Base-by-base conservation (phyloP, 768 basidiomycete species). In the Omphalotus guepiniiformis region DNA sequence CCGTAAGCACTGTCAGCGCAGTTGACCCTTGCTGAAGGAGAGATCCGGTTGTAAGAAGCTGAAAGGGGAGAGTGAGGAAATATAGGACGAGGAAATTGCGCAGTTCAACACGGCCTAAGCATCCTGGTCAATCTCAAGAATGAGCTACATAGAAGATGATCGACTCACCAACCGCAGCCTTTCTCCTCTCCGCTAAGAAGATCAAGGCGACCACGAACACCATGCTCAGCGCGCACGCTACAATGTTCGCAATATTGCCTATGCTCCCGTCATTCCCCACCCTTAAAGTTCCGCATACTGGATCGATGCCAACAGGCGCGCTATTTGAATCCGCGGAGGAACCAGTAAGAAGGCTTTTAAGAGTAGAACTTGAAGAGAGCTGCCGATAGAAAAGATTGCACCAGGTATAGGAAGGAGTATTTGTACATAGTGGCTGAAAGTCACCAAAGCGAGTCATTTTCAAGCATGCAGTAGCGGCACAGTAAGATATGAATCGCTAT, bases 321-420 rank as follows among this genome's bases (percentile, higher is more conserved):
- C 74, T 64, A 15, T 56, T 26, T 2, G 79, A 26, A 47, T 78
- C 54, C 21, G 67, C 63, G 50, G 76, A 82, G 47, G 63, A 43
- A 32, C 70, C 78, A 42, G 49, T 60, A 58, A 71, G 21, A 6
- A 61, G 54, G 53, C 9, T 36, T 37, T 48, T 48, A 53, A 60
- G 39, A 70, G 62, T 58, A 25, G 28, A 40, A 45, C 56, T 44
- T 48, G 52, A 50, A 58, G 69, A 54, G n/a, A 47, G 46, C 39
- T 94, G 91, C 49, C 79, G 78, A 69, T 93, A 93, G 69, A 95
- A 94, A 56, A 96, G 83, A 62, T 96, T 96, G 69, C 94, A 97
- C 81, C 90, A 88, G 0, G 93, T 80, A 60, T 95, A 87, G 39
- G 85, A 88, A 2, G 90, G 88, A 5, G 78, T 76, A 37, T 78